Evolutionary conservation across 2,329 filamentous ascomycete species (phyloP), one percentile per base, ranked within the genome.

Genomic region (Diplodia intermedia): DNA sequence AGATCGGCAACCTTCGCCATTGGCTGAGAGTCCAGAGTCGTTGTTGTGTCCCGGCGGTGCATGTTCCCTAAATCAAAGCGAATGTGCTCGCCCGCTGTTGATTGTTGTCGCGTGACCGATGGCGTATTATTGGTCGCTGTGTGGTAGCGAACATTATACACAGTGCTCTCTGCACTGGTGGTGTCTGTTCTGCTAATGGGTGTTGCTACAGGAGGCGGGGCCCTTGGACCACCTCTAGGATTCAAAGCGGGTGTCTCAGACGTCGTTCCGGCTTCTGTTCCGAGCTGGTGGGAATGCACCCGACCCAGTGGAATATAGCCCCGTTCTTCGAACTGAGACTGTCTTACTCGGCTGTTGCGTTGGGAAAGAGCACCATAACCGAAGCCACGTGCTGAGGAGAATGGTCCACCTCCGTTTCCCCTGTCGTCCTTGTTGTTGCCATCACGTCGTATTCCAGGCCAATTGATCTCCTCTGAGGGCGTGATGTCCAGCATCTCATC

Each of bases 401-500:
- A 63, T 47, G 72, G 70, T 38, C 73, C 72, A 33, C 71, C 49
- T 36, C 70, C 49, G 20, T 77, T 75, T 55, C 76, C 78, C 67
- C 71, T 75, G 50, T 75, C 73, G 50, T 74, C 72, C 43, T 75
- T 70, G 75, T 74, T 38, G 11, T 72, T 70, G n/a, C 71, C 72
- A 71, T 79, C 78, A 62, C 80, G 78, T 56, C 82, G 77, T n/a
- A 77, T 75, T 63, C 80, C 72, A 29, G 76, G 80, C 81, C 82
- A 88, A 61, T 82, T 82, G 49, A 85, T 80, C 69, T 88, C 86
- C 67, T 87, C 83, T 2, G 85, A 86, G 4, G 86, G 85, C 4
- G 85, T 88, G 54, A 86, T 82, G 66, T 94, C 91, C 47, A 97
- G 84, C 90, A 95, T 96, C 76, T 97, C 94, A 74, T 97, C 94